phyloP scores from a whole-genome alignment of 2,329 filamentous ascomycete genomes.

The Microthyrium microscopicum region DNA sequence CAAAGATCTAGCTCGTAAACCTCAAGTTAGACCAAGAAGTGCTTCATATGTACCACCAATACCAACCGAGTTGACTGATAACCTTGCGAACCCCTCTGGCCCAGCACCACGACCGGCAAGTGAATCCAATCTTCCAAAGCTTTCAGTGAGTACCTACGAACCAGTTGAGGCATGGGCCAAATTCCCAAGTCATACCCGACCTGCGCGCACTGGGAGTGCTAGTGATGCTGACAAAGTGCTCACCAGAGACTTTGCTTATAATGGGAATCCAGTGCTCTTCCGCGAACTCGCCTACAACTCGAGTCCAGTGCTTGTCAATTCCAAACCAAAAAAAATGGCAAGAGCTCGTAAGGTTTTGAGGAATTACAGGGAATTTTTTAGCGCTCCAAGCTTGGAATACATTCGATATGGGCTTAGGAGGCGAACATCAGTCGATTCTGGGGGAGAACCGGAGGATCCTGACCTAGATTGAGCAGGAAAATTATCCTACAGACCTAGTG shows the following conservation, averaged over 20 bases:
- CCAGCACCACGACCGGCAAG: not conserved
- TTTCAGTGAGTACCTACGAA: not conserved
- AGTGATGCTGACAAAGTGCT: slow-evolving; percentile 21
- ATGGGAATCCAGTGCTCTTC: slow-evolving; percentile 6
- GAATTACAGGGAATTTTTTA: slow-evolving; percentile 29
- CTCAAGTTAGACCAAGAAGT: slow-evolving; percentile 4
- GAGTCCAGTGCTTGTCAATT: no score
- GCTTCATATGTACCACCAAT: slow-evolving; percentile 2
- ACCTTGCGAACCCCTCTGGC: not conserved
- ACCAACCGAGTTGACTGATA: not conserved
- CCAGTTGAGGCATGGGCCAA: slow-evolving; percentile 28
- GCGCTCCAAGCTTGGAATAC: slow-evolving; percentile 21
- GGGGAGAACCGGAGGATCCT: slow-evolving; percentile 27
- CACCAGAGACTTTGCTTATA: slow-evolving; percentile 25
- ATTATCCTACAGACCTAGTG: no score
- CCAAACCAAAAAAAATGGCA: no score
- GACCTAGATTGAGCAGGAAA: no score
- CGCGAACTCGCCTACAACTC: no score
- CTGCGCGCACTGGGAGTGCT: slow-evolving; percentile 23
- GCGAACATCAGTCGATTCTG: slow-evolving; percentile 24
- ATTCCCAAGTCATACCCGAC: slow-evolving; percentile 30
- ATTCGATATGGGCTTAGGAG: slow-evolving; percentile 25
- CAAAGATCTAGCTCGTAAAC: slow-evolving; percentile 9
- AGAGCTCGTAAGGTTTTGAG: slow-evolving; percentile 24
- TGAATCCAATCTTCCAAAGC: not conserved